Evolutionary conservation across 2,329 filamentous ascomycete species (phyloP).

Genomic region (Orbilia oligospora): DNA sequence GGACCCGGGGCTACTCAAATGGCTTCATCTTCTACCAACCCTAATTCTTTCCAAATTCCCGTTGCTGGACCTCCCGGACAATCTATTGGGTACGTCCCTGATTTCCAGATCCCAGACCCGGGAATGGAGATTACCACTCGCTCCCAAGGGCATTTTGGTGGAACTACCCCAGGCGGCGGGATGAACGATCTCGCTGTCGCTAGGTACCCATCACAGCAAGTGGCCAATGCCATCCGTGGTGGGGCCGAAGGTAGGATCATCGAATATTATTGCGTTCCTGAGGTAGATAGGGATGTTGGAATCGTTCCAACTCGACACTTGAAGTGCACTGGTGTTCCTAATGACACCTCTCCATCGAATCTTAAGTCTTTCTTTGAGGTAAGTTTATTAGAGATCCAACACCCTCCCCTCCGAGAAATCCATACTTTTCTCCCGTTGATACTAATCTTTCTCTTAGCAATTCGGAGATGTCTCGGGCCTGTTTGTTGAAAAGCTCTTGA

Average conservation of each 20-base stretch:
- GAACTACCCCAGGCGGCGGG: background rate
- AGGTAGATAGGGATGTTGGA: conserved; percentile 5
- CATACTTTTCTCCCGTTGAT: background rate
- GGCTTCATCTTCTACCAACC: background rate
- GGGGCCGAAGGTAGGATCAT: conserved; percentile 9
- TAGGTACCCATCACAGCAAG: background rate
- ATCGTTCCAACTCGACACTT: conserved; percentile 39
- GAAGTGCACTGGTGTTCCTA: conserved; percentile 27
- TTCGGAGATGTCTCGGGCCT: conserved; percentile 39
- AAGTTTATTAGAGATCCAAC: background rate
- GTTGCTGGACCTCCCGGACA: background rate
- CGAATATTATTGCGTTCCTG: conserved; percentile 44
- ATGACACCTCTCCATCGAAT: background rate
- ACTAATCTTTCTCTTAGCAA: conserved; percentile 27
- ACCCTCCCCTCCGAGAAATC: no score
- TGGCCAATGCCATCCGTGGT: conserved; percentile 15
- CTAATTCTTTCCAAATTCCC: background rate
- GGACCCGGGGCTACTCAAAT: background rate
- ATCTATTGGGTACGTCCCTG: background rate
- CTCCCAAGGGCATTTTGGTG: background rate
- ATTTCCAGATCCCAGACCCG: background rate
- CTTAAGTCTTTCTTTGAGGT: conserved; percentile 48
- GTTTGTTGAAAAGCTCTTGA: conserved; percentile 33
- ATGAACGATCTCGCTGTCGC: background rate
- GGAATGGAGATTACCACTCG: conserved; percentile 1